These are phyloP conservation scores for Coelastrella sp. DNA, from an alignment of 139 green algal genomes.

Conservation along the genomic window DNA sequence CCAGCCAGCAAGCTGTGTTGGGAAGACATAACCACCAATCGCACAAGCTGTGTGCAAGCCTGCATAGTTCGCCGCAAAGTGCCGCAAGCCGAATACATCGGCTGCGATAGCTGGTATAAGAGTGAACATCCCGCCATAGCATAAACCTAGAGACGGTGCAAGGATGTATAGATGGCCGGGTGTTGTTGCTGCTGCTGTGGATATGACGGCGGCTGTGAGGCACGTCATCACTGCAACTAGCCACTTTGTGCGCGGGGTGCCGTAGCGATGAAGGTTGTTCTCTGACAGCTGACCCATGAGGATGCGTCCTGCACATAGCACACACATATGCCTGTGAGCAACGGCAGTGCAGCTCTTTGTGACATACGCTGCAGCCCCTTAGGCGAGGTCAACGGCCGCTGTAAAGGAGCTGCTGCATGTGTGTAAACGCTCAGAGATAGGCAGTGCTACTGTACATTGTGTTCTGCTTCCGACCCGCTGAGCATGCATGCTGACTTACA, in stretches of 20 bases:
- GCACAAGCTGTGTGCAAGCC: slow-evolving; percentile 30
- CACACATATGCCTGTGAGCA: background rate
- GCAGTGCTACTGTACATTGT: background rate
- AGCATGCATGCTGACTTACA: background rate
- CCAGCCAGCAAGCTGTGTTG: background rate
- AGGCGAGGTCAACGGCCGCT: no score
- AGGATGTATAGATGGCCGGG: slow-evolving; percentile 64
- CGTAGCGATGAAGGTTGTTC: slow-evolving; percentile 53
- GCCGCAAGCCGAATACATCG: slow-evolving; percentile 74
- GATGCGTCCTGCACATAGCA: slow-evolving; percentile 61
- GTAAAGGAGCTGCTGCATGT: no score
- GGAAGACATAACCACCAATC: slow-evolving; percentile 6
- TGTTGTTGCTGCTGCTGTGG: slow-evolving; percentile 1
- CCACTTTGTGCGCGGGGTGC: slow-evolving; percentile 65
- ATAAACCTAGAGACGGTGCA: slow-evolving; percentile 67
- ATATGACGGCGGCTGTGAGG: slow-evolving; percentile 29
- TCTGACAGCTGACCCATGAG: slow-evolving; percentile 68
- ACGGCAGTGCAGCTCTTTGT: no score
- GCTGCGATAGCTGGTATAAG: slow-evolving; percentile 78
- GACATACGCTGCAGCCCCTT: no score
- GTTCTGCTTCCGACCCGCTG: background rate
- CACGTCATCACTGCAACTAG: slow-evolving; percentile 40
- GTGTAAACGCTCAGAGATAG: no score
- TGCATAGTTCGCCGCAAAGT: slow-evolving; percentile 64
- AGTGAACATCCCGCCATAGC: slow-evolving; percentile 82